Percentiles rank a stretch among this genome's conserved stretches.
phyloP scores from a whole-genome alignment of 2,329 filamentous ascomycete species.

The Cladosporium sp. region DNA sequence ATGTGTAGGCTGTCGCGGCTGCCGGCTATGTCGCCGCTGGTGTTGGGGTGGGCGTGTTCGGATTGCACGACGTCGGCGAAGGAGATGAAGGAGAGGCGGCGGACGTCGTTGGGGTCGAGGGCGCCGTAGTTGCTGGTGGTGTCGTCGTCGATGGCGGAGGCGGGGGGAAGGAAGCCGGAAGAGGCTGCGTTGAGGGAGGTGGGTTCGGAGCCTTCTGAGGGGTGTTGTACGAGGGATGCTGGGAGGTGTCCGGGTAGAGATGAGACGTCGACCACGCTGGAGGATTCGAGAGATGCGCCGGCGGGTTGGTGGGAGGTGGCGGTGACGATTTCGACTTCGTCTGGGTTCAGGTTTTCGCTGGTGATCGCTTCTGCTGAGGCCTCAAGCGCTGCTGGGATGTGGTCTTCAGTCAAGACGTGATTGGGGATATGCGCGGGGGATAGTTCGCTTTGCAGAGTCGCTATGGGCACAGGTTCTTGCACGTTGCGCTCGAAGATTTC shows the following conservation, averaged over 20 bases:
- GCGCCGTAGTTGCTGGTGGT: conserved; percentile 70
- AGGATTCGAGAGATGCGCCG: conserved; percentile 41
- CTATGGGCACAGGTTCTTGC: conserved; percentile 58
- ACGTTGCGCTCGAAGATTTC: conserved; percentile 93
- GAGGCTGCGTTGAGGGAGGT: conserved; percentile 78
- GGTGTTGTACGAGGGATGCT: conserved; percentile 8
- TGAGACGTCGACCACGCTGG: conserved; percentile 26
- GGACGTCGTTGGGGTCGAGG: conserved; percentile 71
- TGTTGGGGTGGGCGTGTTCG: conserved; percentile 52
- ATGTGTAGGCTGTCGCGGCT: conserved; percentile 65
- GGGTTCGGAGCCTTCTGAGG: conserved; percentile 20
- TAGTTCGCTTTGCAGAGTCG: conserved; percentile 58
- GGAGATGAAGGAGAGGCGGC: conserved; percentile 87
- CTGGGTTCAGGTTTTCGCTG: conserved; percentile 75
- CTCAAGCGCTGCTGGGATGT: conserved; percentile 86
- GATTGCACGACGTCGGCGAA: conserved; percentile 93
- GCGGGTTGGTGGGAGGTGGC: conserved; percentile 80
- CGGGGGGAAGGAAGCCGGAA: conserved; percentile 67
- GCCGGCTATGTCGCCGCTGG: conserved; percentile 28
- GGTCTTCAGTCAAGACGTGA: conserved; percentile 90
- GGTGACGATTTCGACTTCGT: conserved; percentile 88
- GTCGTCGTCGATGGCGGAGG: conserved; percentile 44
- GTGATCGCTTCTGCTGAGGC: conserved; percentile 91
- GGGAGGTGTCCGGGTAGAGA: conserved; percentile 18
- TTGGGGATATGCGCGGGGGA: conserved; percentile 70